Conservation (phyloP, 768 basidiomycete species). For the Termitomyces sp. region DNA sequence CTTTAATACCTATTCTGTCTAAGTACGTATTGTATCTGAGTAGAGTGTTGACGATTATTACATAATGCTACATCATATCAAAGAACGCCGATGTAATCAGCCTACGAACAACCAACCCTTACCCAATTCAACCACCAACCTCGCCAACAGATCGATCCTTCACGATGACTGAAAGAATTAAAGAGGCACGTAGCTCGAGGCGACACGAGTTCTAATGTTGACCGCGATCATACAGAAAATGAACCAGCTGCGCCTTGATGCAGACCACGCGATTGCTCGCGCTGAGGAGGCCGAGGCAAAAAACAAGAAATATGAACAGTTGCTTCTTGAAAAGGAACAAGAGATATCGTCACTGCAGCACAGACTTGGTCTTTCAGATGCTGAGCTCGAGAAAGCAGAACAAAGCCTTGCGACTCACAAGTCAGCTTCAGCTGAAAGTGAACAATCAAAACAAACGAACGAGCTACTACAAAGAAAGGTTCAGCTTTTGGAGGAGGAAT, state of each 20-base stretch:
- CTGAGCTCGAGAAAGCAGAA: constrained; percentile 69
- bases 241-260: constrained; percentile 72
- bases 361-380: constrained; percentile 59
- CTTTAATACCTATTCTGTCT: no score
- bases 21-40: no score
- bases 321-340: constrained; percentile 77
- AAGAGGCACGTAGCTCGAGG: constrained; percentile 29
- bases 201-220: not conserved
- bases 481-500: constrained; percentile 88
- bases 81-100: constrained; percentile 26
- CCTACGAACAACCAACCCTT: constrained; percentile 24
- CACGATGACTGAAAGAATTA: constrained; percentile 48
- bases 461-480: constrained; percentile 81
- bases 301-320: constrained; percentile 73
- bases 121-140: constrained; percentile 12
- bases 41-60: constrained; percentile 6
- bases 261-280: constrained; percentile 71
- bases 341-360: constrained; percentile 76
- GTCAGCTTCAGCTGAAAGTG: constrained; percentile 56
- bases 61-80: constrained; percentile 9
- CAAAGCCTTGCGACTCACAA: constrained; percentile 60
- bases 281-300: constrained; percentile 86
- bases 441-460: constrained; percentile 60
- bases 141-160: not conserved
- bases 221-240: constrained; percentile 59